These are phyloP conservation scores for Platanthera zijinensis DNA, from an alignment of 106 monocot species.

Conservation along the genomic window DNA sequence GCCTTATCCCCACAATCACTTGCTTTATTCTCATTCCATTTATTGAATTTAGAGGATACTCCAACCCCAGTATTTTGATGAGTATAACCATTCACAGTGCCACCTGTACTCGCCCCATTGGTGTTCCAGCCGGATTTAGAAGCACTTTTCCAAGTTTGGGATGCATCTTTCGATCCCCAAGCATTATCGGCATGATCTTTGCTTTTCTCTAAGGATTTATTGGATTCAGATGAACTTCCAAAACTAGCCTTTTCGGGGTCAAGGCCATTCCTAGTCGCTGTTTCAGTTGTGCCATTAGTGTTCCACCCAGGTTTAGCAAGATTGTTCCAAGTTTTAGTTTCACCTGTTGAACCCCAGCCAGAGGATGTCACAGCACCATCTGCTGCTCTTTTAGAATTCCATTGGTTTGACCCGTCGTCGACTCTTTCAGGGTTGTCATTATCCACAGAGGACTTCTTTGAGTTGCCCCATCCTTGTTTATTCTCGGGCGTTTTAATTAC, in stretches of 20 bases:
- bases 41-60: not conserved
- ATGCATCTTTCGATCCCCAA: not conserved
- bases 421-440: not conserved
- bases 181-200: not conserved
- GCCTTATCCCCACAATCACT: not conserved
- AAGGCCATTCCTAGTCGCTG: slow-evolving; percentile 2
- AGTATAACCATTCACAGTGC: not conserved
- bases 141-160: not conserved
- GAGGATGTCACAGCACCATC: not conserved
- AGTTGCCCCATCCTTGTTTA: slow-evolving; percentile 7
- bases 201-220: slow-evolving; percentile 15
- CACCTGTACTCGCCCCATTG: not conserved
- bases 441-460: slow-evolving; percentile 4
- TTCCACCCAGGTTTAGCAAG: not conserved
- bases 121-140: not conserved
- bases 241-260: slow-evolving; percentile 2
- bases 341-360: not conserved
- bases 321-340: slow-evolving; percentile 1
- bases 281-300: slow-evolving; percentile 6
- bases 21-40: slow-evolving; percentile 4
- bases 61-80: not conserved
- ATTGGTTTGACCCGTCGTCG: not conserved
- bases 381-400: not conserved
- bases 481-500: slow-evolving; percentile 2
- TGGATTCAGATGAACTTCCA: not conserved